Conservation (phyloP, 768 basidiomycete genomes). For the Mycena olivaceomarginata region DNA sequence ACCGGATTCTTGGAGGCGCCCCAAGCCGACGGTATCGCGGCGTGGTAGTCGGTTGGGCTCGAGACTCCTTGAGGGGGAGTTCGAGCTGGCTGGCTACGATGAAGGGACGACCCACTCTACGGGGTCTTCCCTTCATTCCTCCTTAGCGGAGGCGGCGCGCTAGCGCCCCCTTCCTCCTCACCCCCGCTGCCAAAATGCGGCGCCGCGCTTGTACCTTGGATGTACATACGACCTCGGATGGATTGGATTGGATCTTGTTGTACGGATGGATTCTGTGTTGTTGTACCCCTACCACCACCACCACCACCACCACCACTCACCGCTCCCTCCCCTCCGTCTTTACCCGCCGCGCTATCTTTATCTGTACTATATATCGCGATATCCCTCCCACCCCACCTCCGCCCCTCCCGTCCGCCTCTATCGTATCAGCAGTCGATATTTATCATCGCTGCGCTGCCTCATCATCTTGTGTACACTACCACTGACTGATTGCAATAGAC, state of each 20-base stretch:
- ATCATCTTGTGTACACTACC: slow-evolving; percentile 27
- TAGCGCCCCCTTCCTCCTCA: not conserved
- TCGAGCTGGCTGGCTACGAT: not conserved
- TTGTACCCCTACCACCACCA: slow-evolving; percentile 6
- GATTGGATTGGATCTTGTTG: not conserved
- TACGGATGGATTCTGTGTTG: slow-evolving; percentile 7
- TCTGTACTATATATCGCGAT: slow-evolving; percentile 29
- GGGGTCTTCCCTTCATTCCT: not conserved
- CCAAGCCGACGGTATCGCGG: not conserved
- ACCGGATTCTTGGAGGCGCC: slow-evolving; percentile 2
- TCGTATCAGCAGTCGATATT: not conserved
- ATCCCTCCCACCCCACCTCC: not conserved
- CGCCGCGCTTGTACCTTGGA: not conserved
- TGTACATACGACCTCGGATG: not conserved
- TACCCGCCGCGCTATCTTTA: slow-evolving; percentile 10
- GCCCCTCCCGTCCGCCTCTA: not conserved
- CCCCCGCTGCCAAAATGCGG: not conserved
- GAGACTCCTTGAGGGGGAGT: not conserved
- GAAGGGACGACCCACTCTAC: not conserved
- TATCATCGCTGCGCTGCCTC: slow-evolving; percentile 5
- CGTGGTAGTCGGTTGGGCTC: slow-evolving; percentile 6
- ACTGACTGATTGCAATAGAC: slow-evolving; percentile 14
- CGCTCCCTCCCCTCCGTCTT: slow-evolving; percentile 3
- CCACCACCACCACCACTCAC: not conserved
- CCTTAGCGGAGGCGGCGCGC: not conserved